These are phyloP conservation scores for Taiozyma onychis DNA, from an alignment of 1,139 yeast species.

Conservation along the genomic window DNA sequence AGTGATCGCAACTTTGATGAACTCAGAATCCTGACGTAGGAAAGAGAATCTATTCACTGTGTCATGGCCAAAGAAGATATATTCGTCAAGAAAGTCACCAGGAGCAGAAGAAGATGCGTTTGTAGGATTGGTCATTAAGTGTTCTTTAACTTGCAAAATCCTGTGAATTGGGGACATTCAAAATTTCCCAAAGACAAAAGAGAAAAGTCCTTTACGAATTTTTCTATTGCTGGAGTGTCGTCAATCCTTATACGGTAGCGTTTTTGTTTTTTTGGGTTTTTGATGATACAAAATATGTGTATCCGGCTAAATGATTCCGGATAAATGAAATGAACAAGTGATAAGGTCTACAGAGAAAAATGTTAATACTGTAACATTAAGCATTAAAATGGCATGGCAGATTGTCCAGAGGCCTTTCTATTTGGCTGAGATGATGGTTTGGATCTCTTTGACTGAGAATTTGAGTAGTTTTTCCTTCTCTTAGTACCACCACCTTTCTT, in stretches of 20 bases:
- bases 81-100: conserved; percentile 7
- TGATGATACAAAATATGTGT: too few relatives aligned
- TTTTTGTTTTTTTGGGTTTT: too few relatives aligned
- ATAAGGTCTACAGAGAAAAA: too few relatives aligned
- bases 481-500: not conserved
- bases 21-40: conserved; percentile 59
- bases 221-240: too few relatives aligned
- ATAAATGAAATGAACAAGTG: not conserved
- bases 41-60: conserved; percentile 77
- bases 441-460: not conserved
- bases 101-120: not conserved
- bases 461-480: not conserved
- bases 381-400: not conserved
- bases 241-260: not conserved
- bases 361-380: not conserved
- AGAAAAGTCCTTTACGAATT: too few relatives aligned
- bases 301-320: not conserved
- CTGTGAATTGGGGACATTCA: not conserved
- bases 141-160: not conserved
- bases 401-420: not conserved
- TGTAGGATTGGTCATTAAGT: not conserved
- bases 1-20: conserved; percentile 46
- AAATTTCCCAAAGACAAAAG: too few relatives aligned
- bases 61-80: conserved; percentile 43
- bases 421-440: not conserved